Conservation (phyloP, 2,329 filamentous ascomycete genomes). For the Ascochyta rabiei region DNA sequence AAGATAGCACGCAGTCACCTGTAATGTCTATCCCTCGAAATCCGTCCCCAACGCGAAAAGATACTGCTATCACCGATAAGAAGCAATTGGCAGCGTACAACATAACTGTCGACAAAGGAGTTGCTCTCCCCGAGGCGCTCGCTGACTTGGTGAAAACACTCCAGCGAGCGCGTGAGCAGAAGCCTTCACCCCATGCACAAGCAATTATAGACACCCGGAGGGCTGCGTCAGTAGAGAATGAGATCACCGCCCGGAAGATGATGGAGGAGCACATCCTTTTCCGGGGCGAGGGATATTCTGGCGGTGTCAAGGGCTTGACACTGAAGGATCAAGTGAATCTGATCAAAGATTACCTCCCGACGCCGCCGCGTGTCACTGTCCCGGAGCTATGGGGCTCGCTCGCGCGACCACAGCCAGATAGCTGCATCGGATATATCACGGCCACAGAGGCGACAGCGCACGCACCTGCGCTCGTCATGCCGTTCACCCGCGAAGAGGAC, state of each 20-base stretch:
- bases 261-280: conserved; percentile 23
- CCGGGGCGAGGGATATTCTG: conserved; percentile 13
- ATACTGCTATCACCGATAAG: conserved; percentile 10
- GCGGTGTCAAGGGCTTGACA: conserved; percentile 13
- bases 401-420: too few species aligned
- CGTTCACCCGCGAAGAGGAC: too few species aligned
- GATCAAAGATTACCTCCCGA: conserved; percentile 12
- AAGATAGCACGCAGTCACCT: background rate
- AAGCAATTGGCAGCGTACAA: conserved; percentile 21
- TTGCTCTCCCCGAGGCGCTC: conserved; percentile 13
- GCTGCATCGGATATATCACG: too few species aligned
- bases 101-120: conserved; percentile 16
- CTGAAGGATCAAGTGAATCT: conserved; percentile 22
- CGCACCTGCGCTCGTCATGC: too few species aligned
- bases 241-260: conserved; percentile 18
- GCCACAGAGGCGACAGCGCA: too few species aligned
- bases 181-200: conserved; percentile 22
- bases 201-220: conserved; percentile 15
- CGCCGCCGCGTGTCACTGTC: conserved; percentile 15
- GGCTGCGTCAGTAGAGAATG: conserved; percentile 20
- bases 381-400: background rate
- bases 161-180: conserved; percentile 9
- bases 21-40: conserved; percentile 6
- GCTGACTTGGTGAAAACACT: conserved; percentile 16
- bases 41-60: conserved; percentile 18